phyloP scores from a whole-genome alignment of 768 basidiomycete species.

The Auricularia cornea region DNA sequence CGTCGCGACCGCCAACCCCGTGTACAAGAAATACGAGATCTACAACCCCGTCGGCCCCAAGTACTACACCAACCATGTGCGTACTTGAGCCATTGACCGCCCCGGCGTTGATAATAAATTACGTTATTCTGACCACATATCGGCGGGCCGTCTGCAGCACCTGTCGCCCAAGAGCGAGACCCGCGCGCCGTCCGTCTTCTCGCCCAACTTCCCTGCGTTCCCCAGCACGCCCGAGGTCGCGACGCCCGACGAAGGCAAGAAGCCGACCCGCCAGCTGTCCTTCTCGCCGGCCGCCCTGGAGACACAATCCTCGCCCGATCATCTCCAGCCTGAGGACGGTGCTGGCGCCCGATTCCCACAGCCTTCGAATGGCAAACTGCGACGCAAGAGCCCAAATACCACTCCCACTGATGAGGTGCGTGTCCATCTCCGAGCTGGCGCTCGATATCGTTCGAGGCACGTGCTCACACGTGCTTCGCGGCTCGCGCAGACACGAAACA shows the following conservation, averaged over 20 bases:
- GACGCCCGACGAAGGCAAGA: neutral
- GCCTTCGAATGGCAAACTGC: neutral
- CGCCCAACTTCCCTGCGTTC: neutral
- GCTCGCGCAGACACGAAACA: neutral
- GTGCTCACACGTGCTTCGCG: neutral
- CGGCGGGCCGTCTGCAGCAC: no score
- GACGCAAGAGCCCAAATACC: neutral
- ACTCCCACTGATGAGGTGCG: neutral
- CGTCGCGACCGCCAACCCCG: neutral
- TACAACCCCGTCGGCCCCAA: neutral
- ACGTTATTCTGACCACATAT: no score
- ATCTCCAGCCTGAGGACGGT: neutral
- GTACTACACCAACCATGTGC: neutral
- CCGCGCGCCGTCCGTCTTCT: neutral
- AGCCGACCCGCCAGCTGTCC: neutral
- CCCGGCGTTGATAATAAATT: no score
- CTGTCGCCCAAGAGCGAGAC: neutral
- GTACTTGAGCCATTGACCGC: no score
- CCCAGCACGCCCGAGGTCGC: neutral
- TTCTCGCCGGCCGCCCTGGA: neutral
- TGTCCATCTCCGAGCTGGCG: neutral
- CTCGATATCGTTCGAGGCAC: neutral
- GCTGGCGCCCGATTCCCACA: neutral
- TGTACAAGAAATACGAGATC: neutral
- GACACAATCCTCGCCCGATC: neutral